Evolutionary conservation across 108 stramenopile species (phyloP), one percentile per base, ranked within the genome.

Genomic region (Fistulifera pelliculosa): DNA sequence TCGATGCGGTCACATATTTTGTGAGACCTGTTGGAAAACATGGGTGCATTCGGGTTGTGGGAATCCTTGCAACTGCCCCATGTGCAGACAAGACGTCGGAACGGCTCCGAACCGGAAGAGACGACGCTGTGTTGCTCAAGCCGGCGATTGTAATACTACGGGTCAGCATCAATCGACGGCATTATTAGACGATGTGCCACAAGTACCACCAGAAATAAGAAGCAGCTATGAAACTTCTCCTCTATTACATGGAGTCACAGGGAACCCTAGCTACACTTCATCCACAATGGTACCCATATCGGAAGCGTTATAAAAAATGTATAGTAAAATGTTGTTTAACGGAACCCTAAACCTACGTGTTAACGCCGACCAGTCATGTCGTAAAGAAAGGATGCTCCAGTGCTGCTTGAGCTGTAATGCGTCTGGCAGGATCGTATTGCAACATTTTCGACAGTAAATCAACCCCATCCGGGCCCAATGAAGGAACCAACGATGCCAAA

Each of bases 321-420:
- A 35, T 35, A 35, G 8, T 35, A 35, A 3, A 35, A 35, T 35
- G 31, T 35, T 35, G 31, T n/a, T n/a, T 35, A 35, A 35, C 8
- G 3, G 3, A 35, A 35, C 31, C 8, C 8, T 35, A 35, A 3
- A 6, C 3, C 27, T 23, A 43, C 31, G 16, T 45, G 21, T 21
- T 13, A 8, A 17, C 48, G 47, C 27, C 53, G 27, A 40, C 66
- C 70, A 10, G 77, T 85, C 56, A 95, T 72, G 39, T 90, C 88
- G 49, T 76, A 67, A 68, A 99, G 67, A 95, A 98, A 0, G 91
- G 76, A 73, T 98, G 97, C 42, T 95, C 79, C 59, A 97, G 66
- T 6, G 97, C 99, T 14, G 85, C 90, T 58, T 86, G 70, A 8
- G 94, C 94, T 7, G 97, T 91, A 25, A 96, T 79, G 17, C 97